These are phyloP conservation scores for Ustilago cynodontis DNA, from an alignment of 1,284 basidiomycete species.

Conservation along the genomic window DNA sequence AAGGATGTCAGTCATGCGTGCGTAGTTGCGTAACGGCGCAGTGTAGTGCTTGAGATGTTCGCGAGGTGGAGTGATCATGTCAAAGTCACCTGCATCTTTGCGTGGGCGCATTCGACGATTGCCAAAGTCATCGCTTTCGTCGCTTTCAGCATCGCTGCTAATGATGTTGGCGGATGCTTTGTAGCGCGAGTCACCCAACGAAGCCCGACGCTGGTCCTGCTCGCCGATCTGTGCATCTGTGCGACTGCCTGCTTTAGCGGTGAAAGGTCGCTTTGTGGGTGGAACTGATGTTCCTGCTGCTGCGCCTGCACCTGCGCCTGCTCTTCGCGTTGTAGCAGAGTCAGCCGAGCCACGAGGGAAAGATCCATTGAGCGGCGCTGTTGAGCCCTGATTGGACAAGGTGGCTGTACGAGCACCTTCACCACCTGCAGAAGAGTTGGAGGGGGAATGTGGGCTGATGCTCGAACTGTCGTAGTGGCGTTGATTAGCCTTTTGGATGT, in stretches of 20 bases:
- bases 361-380: conserved; percentile 30
- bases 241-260: conserved; percentile 17
- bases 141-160: conserved; percentile 16
- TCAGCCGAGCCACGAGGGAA: conserved; percentile 25
- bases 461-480: conserved; percentile 17
- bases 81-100: conserved; percentile 55
- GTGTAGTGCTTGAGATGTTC: conserved; percentile 58
- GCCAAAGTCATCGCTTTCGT: conserved; percentile 23
- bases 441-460: conserved; percentile 32
- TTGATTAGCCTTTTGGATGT: conserved; percentile 29
- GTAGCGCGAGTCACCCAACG: conserved; percentile 24
- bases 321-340: conserved; percentile 7
- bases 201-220: conserved; percentile 16
- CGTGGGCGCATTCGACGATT: conserved; percentile 47
- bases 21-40: conserved; percentile 20
- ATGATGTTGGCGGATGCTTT: conserved; percentile 2
- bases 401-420: conserved; percentile 13
- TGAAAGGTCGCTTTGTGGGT: conserved; percentile 16
- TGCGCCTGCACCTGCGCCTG: not conserved
- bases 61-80: conserved; percentile 58
- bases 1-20: conserved; percentile 38
- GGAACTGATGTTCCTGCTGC: not conserved
- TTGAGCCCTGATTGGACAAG: conserved; percentile 22
- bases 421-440: conserved; percentile 17
- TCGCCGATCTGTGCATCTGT: not conserved